Percentiles rank a stretch among this genome's conserved stretches.
phyloP scores from a whole-genome alignment of 2,329 filamentous ascomycete genomes.

The Colletotrichum euphorbiae region DNA sequence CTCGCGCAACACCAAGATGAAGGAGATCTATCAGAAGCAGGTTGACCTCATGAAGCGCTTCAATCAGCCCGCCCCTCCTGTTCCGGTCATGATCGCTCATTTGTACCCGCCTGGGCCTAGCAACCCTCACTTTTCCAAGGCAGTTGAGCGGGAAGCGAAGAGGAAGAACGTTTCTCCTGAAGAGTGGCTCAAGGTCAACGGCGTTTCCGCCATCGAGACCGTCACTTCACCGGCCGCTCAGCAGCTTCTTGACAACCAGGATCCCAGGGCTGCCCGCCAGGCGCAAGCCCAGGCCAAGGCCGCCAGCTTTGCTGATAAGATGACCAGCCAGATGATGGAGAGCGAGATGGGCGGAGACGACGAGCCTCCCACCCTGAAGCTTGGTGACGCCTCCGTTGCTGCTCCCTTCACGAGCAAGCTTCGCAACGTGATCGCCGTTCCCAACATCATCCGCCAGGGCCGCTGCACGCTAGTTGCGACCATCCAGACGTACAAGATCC shows the following conservation, averaged over 20 bases:
- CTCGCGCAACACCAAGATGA: slow-evolving; percentile 95
- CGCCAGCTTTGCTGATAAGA: slow-evolving; percentile 83
- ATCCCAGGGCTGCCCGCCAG: slow-evolving; percentile 68
- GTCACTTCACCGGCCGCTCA: slow-evolving; percentile 75
- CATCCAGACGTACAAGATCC: slow-evolving; percentile 99
- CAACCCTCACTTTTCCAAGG: slow-evolving; percentile 96
- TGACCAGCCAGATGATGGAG: slow-evolving; percentile 90
- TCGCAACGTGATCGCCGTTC: slow-evolving; percentile 94
- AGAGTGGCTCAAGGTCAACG: slow-evolving; percentile 66
- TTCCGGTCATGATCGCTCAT: slow-evolving; percentile 92
- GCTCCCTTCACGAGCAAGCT: slow-evolving; percentile 98
- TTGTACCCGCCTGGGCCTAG: slow-evolving; percentile 89
- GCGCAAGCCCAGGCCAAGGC: slow-evolving; percentile 78
- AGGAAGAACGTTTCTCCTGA: slow-evolving; percentile 77
- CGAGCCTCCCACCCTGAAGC: slow-evolving; percentile 94
- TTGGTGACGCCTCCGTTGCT: slow-evolving; percentile 96
- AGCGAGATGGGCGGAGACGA: slow-evolving; percentile 86
- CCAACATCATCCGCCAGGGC: slow-evolving; percentile 98
- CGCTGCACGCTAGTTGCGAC: slow-evolving; percentile 97
- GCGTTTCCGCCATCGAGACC: slow-evolving; percentile 68
- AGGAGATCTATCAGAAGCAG: slow-evolving; percentile 98
- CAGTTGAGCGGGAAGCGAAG: slow-evolving; percentile 85
- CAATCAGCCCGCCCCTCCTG: slow-evolving; percentile 92
- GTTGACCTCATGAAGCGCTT: slow-evolving; percentile 91
- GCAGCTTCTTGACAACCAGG: slow-evolving; percentile 63